Base-by-base conservation (phyloP, 345 rosid genomes). In the Limnanthes douglasii region DNA sequence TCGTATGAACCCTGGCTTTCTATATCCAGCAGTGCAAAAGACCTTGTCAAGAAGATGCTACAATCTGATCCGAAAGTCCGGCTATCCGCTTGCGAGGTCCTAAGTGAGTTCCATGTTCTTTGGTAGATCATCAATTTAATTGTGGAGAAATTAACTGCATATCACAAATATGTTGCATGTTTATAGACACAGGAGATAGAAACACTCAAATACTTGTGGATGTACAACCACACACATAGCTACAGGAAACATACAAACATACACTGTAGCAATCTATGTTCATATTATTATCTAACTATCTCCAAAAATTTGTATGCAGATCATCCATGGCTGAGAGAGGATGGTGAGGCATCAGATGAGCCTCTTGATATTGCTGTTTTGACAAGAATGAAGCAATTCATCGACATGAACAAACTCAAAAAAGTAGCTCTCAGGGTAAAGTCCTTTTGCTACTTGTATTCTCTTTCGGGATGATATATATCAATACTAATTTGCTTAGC, bases 321-420 rank as follows among this genome's bases (percentile, higher is more conserved):
- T 60, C 95, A 90, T 66, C 85, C 85, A 15, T 90, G 98, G 98
- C 62, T 80, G 51, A 73, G 66, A 54, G 92, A 62, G 66, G 95
- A 75, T 18, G 98, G 98, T 1, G 90, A 73, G 54, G 95, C 95
- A 12, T 65, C 95, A 60, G 98, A 90, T 75, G 84, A 90, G 64
- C 94, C 95, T 28, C 81, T 90, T 53, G 98, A 90, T 54, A 66
- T 70, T 61, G 94, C 95, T 40, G 98, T 90, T 56, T 59, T 90
- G 41, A 60, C 69, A 6, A 84, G 98, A 68, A 90, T 90, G 98
- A 90, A 84, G 45, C 98, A 90, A 36, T 90, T 90, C 74, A 64
- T 86, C 48, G 98, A 95, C 11, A 90, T 90, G 98, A 90, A 90
- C 78, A 84, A 90, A 51, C 88, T 90, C 2, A 90, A 90, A 46